Percentiles rank a stretch among this genome's conserved stretches.
These are phyloP conservation scores for Neospora caninum DNA, from an alignment of 169 alveolate genomes.

Conservation along the genomic window DNA sequence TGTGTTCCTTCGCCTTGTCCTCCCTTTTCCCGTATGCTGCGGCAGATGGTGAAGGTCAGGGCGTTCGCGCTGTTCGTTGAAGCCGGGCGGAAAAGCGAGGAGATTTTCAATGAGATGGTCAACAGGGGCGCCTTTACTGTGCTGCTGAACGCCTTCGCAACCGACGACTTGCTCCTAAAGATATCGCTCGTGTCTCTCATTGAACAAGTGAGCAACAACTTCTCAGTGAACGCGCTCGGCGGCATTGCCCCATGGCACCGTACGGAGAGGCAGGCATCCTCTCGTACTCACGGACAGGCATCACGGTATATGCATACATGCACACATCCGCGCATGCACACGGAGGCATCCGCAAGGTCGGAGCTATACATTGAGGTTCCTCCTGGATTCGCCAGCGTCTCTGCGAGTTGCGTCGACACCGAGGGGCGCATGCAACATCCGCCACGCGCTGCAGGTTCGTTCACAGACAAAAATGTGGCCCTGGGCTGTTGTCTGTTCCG, in stretches of 20 bases:
- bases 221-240: background rate
- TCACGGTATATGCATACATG: background rate
- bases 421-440: no score
- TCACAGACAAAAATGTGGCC: no score
- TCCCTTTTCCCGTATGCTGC: no score
- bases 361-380: no score
- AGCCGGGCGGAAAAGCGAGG: background rate
- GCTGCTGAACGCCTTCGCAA: constrained; percentile 1
- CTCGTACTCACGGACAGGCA: background rate
- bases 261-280: background rate
- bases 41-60: background rate
- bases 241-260: background rate
- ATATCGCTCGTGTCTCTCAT: background rate
- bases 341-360: background rate
- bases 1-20: no score
- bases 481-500: background rate
- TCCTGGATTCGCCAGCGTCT: no score
- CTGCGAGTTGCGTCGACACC: no score
- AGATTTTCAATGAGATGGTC: background rate
- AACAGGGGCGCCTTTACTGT: background rate
- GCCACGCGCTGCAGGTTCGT: no score
- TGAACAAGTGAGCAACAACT: background rate
- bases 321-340: background rate
- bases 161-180: constrained; percentile 18
- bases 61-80: constrained; percentile 26